Evolutionary conservation across 2,329 filamentous ascomycete species (phyloP).

Genomic region (Dendrostoma leiphaemia): DNA sequence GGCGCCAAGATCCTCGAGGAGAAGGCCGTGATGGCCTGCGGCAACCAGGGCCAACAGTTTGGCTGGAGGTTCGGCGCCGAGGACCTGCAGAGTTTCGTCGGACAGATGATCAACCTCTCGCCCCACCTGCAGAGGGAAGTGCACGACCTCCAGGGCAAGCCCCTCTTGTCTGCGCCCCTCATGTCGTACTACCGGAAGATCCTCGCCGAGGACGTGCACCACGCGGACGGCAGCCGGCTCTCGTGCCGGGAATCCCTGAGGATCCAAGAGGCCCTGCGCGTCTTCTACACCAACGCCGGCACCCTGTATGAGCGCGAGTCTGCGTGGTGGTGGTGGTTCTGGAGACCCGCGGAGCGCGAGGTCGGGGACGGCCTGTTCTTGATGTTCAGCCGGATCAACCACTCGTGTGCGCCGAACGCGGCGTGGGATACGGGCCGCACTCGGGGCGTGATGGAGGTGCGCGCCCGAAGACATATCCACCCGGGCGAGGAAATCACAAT

Average conservation of each 20-base stretch:
- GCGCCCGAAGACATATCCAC: background rate
- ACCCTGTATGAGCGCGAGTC: background rate
- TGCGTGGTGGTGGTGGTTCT: background rate
- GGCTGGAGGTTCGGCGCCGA: background rate
- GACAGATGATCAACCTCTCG: background rate
- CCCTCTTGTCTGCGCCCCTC: background rate
- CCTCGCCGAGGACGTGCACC: background rate
- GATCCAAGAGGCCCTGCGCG: background rate
- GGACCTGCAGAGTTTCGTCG: background rate
- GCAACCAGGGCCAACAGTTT: background rate
- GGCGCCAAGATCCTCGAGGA: background rate
- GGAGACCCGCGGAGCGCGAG: background rate
- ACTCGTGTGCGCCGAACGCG: constrained; percentile 6
- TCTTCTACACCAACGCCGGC: constrained; percentile 6
- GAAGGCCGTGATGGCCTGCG: background rate
- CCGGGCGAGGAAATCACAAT: constrained; percentile 4
- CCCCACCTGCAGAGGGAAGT: background rate
- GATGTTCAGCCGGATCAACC: constrained; percentile 6
- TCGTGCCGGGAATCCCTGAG: constrained; percentile 1
- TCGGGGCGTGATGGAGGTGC: background rate
- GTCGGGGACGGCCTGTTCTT: constrained; percentile 3
- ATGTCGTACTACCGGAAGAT: background rate
- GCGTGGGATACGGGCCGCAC: background rate
- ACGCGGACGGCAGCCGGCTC: background rate
- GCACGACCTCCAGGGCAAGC: background rate